These are phyloP conservation scores for Telopea speciosissima DNA, from an alignment of 177 flowering plant genomes.

Conservation along the genomic window DNA sequence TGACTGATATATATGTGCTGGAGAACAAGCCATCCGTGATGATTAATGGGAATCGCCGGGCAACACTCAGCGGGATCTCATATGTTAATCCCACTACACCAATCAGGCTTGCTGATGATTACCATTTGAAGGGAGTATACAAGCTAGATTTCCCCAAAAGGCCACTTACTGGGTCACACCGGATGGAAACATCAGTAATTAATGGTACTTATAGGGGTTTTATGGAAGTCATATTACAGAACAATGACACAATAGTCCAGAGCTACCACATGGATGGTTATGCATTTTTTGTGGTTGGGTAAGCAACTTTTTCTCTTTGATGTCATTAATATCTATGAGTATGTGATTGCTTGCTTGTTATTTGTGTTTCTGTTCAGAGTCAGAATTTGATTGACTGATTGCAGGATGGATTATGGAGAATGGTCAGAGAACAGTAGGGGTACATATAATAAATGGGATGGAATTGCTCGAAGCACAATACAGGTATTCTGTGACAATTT, in stretches of 20 bases:
- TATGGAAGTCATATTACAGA: conserved; percentile 84
- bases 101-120: conserved; percentile 71
- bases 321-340: neutral
- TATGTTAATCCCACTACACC: conserved; percentile 75
- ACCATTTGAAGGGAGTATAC: conserved; percentile 60
- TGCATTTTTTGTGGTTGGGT: conserved; percentile 96
- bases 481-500: conserved; percentile 43
- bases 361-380: neutral
- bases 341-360: neutral
- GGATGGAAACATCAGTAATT: conserved; percentile 63
- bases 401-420: conserved; percentile 93
- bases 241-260: conserved; percentile 80
- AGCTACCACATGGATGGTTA: conserved; percentile 88
- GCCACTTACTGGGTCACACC: conserved; percentile 62
- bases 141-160: conserved; percentile 75
- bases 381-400: conserved; percentile 6
- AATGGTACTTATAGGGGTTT: conserved; percentile 90
- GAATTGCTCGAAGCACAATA: conserved; percentile 69
- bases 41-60: conserved; percentile 55
- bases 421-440: conserved; percentile 92
- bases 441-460: conserved; percentile 94
- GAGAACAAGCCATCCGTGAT: conserved; percentile 56
- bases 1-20: conserved; percentile 70
- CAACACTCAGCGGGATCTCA: conserved; percentile 77
- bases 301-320: conserved; percentile 14